phyloP scores from a whole-genome alignment of 2,329 filamentous ascomycete species.

The Aspergillus candidus region DNA sequence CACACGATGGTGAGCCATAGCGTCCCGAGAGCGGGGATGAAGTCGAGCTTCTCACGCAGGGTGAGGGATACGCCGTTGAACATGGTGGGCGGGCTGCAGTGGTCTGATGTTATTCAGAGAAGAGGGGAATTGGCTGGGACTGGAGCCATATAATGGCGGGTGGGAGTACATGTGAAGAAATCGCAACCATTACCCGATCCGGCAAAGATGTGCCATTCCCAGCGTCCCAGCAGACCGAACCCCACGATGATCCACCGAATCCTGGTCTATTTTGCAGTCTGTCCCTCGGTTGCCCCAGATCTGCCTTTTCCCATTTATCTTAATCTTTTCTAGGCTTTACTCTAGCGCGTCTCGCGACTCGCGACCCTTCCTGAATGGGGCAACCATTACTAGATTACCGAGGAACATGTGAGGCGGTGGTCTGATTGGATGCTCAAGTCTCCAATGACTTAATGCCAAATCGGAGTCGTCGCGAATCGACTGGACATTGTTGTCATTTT shows the following conservation, averaged over 20 bases:
- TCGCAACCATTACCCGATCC: constrained; percentile 16
- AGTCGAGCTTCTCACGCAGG: constrained; percentile 26
- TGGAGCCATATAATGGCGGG: background rate
- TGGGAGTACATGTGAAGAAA: background rate
- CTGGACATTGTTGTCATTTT: too few relatives aligned
- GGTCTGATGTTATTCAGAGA: background rate
- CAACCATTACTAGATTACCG: constrained; percentile 14
- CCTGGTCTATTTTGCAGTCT: background rate
- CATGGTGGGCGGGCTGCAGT: constrained; percentile 10
- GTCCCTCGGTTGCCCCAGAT: background rate
- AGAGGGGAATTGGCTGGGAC: background rate
- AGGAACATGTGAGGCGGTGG: constrained; percentile 14
- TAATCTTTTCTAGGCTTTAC: background rate
- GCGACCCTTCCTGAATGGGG: constrained; percentile 6
- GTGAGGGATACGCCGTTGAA: constrained; percentile 20
- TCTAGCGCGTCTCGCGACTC: constrained; percentile 1
- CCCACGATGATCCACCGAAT: too few relatives aligned
- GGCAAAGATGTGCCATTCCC: constrained; percentile 8
- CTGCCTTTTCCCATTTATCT: background rate
- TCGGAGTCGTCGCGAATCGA: too few relatives aligned
- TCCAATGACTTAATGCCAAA: too few relatives aligned
- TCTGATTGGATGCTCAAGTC: too few relatives aligned
- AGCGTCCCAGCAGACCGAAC: background rate
- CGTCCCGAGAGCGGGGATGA: constrained; percentile 27
- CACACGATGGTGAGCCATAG: constrained; percentile 22